These are phyloP conservation scores for Sicyos baderoa DNA, from an alignment of 306 rosid genomes.

Conservation along the genomic window DNA sequence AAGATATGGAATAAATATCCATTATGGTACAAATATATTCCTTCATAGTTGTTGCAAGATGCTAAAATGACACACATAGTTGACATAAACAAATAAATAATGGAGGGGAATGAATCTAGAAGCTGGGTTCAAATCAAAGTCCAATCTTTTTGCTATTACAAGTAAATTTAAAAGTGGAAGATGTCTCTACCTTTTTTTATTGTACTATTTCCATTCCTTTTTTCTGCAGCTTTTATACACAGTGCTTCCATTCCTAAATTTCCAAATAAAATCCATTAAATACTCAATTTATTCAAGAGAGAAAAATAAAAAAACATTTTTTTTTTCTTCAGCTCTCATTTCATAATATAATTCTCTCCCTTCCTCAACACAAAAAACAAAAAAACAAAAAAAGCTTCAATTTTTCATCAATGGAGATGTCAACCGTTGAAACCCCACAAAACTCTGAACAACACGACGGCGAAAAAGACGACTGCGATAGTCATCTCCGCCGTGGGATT, in stretches of 20 bases:
- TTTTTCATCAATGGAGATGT: neutral
- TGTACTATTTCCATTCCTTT: slow-evolving; percentile 1
- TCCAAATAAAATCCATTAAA: neutral
- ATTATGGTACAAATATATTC: slow-evolving; percentile 11
- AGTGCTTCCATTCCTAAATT: neutral
- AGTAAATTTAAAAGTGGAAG: neutral
- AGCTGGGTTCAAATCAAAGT: slow-evolving; percentile 15
- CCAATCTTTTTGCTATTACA: slow-evolving; percentile 19
- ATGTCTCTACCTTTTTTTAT: neutral
- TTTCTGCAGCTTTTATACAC: slow-evolving; percentile 6
- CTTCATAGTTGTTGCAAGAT: neutral
- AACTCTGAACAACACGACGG: neutral
- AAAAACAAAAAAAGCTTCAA: neutral
- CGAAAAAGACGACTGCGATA: neutral
- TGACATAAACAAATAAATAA: slow-evolving; percentile 5
- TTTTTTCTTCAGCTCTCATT: neutral
- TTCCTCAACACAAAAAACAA: neutral
- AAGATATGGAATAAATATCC: slow-evolving; percentile 11
- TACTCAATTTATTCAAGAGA: neutral
- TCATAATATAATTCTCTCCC: neutral
- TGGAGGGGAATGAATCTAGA: slow-evolving; percentile 12
- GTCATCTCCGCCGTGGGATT: neutral
- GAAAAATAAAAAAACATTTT: neutral
- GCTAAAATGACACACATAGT: neutral
- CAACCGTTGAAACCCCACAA: neutral